Evolutionary conservation across 306 rosid genomes (phyloP).

Genomic region (Dalbergia oliveri): DNA sequence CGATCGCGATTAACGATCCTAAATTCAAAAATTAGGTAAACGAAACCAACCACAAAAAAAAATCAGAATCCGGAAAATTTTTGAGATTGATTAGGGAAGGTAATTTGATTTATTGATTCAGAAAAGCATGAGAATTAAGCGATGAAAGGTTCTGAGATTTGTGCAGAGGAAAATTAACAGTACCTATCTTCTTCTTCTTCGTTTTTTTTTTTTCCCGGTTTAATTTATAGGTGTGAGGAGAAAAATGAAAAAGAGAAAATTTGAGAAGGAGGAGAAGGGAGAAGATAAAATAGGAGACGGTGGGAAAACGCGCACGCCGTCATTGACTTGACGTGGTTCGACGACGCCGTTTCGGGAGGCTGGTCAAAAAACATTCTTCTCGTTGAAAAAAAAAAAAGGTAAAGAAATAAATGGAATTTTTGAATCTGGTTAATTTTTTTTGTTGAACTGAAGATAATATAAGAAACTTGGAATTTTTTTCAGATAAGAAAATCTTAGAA

Average conservation of each 20-base stretch:
- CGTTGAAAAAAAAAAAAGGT: not conserved
- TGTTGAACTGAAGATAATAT: too few species aligned
- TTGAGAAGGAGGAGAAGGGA: not conserved
- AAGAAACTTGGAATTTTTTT: too few species aligned
- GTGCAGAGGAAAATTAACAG: not conserved
- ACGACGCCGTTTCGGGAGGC: not conserved
- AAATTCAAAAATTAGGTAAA: not conserved
- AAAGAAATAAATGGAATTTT: not conserved
- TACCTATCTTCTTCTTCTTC: not conserved
- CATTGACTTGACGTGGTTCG: not conserved
- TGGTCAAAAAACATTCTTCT: not conserved
- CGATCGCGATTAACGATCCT: not conserved
- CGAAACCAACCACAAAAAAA: not conserved
- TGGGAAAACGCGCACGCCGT: conserved; percentile 34
- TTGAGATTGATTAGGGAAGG: not conserved
- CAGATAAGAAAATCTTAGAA: too few species aligned
- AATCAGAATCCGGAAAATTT: not conserved
- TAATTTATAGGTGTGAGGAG: too few species aligned
- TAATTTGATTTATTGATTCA: not conserved
- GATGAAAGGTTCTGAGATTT: not conserved
- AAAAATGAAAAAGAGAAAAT: not conserved
- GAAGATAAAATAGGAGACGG: not conserved
- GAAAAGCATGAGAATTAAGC: not conserved
- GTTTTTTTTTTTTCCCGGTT: not conserved
- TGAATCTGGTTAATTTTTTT: too few species aligned